phyloP scores from a whole-genome alignment of 2,329 filamentous ascomycete genomes.

The Orbilia brochopaga region DNA sequence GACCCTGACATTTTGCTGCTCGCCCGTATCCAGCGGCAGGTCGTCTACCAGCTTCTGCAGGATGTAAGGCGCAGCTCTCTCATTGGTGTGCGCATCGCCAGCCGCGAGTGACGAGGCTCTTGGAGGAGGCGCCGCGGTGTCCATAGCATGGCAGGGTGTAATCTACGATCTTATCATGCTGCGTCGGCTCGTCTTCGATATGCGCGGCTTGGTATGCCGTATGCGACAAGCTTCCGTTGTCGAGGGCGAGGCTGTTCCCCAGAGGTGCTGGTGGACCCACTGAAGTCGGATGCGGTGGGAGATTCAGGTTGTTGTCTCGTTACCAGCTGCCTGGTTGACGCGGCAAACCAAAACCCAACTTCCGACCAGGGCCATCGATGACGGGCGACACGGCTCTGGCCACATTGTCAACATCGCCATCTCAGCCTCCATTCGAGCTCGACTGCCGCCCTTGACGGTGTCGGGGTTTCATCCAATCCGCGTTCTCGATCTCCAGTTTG shows the following conservation, averaged over 20 bases:
- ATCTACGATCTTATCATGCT: constrained; percentile 48
- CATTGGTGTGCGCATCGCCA: constrained; percentile 33
- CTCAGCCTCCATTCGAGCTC: constrained; percentile 17
- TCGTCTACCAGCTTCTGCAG: constrained; percentile 53
- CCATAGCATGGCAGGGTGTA: constrained; percentile 38
- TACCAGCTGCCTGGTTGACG: constrained; percentile 35
- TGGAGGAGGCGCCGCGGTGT: constrained; percentile 47
- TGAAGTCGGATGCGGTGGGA: constrained; percentile 31
- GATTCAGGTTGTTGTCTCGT: constrained; percentile 49
- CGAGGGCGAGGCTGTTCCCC: constrained; percentile 11
- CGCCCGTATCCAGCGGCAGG: constrained; percentile 53
- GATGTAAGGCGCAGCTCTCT: constrained; percentile 53
- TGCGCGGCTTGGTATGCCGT: constrained; percentile 23
- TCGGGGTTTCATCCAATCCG: background rate
- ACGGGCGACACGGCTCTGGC: constrained; percentile 22
- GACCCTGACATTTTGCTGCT: constrained; percentile 52
- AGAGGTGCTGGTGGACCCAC: constrained; percentile 19
- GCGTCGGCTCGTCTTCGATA: constrained; percentile 20
- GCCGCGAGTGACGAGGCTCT: constrained; percentile 50
- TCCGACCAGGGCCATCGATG: constrained; percentile 37
- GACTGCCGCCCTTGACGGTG: background rate
- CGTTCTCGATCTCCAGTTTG: constrained; percentile 10
- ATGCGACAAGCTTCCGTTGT: constrained; percentile 37
- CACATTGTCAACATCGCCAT: constrained; percentile 29
- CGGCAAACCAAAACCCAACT: constrained; percentile 36